Percentiles rank a stretch among this genome's conserved stretches.
Evolutionary conservation across 106 monocot genomes (phyloP).

Genomic region (Xerophyta viscosa): DNA sequence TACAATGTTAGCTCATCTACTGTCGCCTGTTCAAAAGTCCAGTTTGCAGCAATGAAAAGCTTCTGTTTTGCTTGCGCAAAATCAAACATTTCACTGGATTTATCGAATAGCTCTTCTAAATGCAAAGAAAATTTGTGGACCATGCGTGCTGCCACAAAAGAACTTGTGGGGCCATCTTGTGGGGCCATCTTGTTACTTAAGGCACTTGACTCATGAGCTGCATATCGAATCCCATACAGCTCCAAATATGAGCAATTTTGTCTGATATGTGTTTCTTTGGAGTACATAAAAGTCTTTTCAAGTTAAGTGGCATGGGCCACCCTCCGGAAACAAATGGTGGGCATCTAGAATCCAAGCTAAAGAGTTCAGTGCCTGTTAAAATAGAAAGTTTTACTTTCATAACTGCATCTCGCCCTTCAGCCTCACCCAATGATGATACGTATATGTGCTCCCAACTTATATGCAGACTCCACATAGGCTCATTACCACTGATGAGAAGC

Average conservation of each 20-base stretch:
- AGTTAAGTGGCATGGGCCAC: slow-evolving; percentile 50
- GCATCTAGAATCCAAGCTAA: slow-evolving; percentile 16
- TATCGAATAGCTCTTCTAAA: no score
- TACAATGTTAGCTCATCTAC: slow-evolving; percentile 55
- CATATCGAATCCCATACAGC: slow-evolving; percentile 49
- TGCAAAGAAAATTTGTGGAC: slow-evolving; percentile 30
- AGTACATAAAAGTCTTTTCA: slow-evolving; percentile 49
- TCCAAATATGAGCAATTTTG: slow-evolving; percentile 68
- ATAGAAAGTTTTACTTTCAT: slow-evolving; percentile 38
- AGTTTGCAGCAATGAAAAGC: slow-evolving; percentile 78
- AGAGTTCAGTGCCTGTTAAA: slow-evolving; percentile 25
- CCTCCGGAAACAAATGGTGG: slow-evolving; percentile 62
- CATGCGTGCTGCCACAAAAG: slow-evolving; percentile 26
- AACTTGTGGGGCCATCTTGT: slow-evolving; percentile 2
- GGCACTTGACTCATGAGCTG: slow-evolving; percentile 35
- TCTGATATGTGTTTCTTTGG: slow-evolving; percentile 52
- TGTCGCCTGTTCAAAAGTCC: slow-evolving; percentile 78
- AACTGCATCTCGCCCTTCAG: slow-evolving; percentile 32
- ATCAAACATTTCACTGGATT: no score
- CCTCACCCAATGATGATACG: slow-evolving; percentile 76
- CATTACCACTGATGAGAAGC: slow-evolving; percentile 73
- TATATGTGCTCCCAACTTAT: slow-evolving; percentile 93
- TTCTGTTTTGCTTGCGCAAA: slow-evolving; percentile 29
- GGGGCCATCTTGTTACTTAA: neutral
- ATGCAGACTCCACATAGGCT: slow-evolving; percentile 74